phyloP scores from a whole-genome alignment of 2,329 filamentous ascomycete genomes.

The Salinomyces thailandicus region DNA sequence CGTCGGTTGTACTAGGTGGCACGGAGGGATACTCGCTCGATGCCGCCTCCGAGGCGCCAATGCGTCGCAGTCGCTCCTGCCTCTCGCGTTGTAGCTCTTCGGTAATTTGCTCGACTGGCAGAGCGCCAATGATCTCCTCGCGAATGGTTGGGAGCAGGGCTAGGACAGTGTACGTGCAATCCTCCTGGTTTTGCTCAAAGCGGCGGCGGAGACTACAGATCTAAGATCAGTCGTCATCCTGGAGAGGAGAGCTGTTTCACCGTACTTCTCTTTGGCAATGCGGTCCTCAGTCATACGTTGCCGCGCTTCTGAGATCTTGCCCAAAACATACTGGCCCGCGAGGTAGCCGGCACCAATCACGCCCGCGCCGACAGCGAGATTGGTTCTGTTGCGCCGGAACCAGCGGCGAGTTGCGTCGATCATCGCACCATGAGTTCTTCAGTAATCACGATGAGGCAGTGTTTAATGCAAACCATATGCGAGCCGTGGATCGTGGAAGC shows the following conservation, averaged over 20 bases:
- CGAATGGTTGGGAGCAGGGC: constrained; percentile 86
- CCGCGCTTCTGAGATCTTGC: constrained; percentile 83
- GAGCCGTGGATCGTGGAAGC: no score
- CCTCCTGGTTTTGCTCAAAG: constrained; percentile 98
- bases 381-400: constrained; percentile 84
- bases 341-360: constrained; percentile 84
- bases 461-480: no score
- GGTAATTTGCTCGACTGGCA: constrained; percentile 87
- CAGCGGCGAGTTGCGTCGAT: constrained; percentile 71
- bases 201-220: constrained; percentile 68
- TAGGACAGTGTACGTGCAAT: constrained; percentile 97
- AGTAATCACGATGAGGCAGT: no score
- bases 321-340: constrained; percentile 82
- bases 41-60: constrained; percentile 44
- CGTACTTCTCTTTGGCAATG: constrained; percentile 92
- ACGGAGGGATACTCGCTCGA: constrained; percentile 48
- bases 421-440: constrained; percentile 26
- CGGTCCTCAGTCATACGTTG: constrained; percentile 95
- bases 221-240: constrained; percentile 5
- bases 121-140: constrained; percentile 72
- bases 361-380: constrained; percentile 76
- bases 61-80: constrained; percentile 48
- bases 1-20: constrained; percentile 63
- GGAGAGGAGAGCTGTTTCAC: constrained; percentile 1
- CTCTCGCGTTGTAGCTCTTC: constrained; percentile 93